Evolutionary conservation across 306 rosid genomes (phyloP).

Genomic region (Lathyrus tuberosus): DNA sequence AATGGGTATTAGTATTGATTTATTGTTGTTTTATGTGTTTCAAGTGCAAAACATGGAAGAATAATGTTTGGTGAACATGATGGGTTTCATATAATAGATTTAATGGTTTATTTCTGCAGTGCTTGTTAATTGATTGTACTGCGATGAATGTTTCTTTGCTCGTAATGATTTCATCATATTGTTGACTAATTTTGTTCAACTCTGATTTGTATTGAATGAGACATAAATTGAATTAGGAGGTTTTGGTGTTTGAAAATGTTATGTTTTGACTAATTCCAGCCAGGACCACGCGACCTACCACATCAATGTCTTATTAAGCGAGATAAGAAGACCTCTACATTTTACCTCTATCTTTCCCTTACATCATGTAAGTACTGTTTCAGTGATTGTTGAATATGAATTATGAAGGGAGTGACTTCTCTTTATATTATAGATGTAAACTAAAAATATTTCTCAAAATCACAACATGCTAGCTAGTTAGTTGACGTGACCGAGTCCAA

Average conservation of each 20-base stretch:
- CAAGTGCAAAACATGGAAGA: slow-evolving; percentile 1
- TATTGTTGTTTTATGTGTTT: background rate
- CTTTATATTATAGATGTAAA: slow-evolving; percentile 14
- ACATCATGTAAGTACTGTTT: slow-evolving; percentile 58
- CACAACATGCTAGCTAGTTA: background rate
- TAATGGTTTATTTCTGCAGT: background rate
- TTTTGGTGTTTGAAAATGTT: slow-evolving; percentile 39
- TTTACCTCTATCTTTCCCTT: slow-evolving; percentile 83
- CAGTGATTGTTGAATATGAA: slow-evolving; percentile 34
- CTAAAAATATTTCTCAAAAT: slow-evolving; percentile 14
- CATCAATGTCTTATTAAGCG: slow-evolving; percentile 90
- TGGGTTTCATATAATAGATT: background rate
- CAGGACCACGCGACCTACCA: slow-evolving; percentile 77
- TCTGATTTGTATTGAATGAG: slow-evolving; percentile 1
- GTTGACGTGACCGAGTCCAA: slow-evolving; percentile 43
- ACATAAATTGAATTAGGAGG: slow-evolving; percentile 10
- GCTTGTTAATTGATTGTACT: slow-evolving; percentile 5
- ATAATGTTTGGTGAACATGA: background rate
- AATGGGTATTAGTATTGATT: background rate
- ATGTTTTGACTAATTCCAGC: slow-evolving; percentile 65
- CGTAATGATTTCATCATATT: slow-evolving; percentile 8
- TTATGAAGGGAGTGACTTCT: slow-evolving; percentile 26
- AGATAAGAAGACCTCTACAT: slow-evolving; percentile 84
- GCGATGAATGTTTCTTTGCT: slow-evolving; percentile 1
- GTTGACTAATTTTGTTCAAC: slow-evolving; percentile 11